A percentile compares a stretch with the other conserved stretches of the same genome.
phyloP scores from a whole-genome alignment of 352 stramenopile genomes.

The Saprolegnia diclina region DNA sequence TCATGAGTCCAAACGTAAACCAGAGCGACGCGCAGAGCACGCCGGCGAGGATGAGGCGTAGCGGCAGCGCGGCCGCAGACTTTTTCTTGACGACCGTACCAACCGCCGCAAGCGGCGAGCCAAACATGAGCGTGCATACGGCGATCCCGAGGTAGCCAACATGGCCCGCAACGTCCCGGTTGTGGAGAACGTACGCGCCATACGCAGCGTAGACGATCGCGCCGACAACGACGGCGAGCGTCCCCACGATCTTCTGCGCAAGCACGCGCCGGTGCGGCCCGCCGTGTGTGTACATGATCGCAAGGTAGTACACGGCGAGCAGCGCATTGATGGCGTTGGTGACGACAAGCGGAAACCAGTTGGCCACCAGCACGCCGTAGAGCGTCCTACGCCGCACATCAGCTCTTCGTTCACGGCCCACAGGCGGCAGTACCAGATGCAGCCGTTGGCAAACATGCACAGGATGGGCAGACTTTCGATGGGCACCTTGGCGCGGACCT shows the following conservation, averaged over 20 bases:
- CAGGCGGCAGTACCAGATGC: conserved; percentile 42
- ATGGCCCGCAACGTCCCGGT: conserved; percentile 33
- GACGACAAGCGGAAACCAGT: conserved; percentile 14
- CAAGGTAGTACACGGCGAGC: conserved; percentile 4
- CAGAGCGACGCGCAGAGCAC: conserved; percentile 47
- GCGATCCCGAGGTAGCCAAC: conserved; percentile 53
- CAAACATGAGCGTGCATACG: conserved; percentile 57
- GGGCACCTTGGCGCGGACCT: conserved; percentile 10
- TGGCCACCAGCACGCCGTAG: conserved; percentile 13
- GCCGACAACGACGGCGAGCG: conserved; percentile 8
- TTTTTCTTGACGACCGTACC: conserved; percentile 45
- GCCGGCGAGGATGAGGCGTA: conserved; percentile 47
- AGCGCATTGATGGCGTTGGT: not conserved
- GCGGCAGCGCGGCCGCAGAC: conserved; percentile 38
- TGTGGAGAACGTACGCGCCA: not conserved
- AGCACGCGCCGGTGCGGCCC: not conserved
- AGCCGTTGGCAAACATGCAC: conserved; percentile 59
- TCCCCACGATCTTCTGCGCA: not conserved
- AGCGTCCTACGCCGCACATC: not conserved
- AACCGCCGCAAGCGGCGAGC: conserved; percentile 46
- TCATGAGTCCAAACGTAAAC: conserved; percentile 48
- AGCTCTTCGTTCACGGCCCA: conserved; percentile 3
- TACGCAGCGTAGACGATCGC: conserved; percentile 10
- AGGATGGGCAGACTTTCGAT: conserved; percentile 38
- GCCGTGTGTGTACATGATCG: conserved; percentile 10